A percentile compares a stretch with the other conserved stretches of the same genome.
phyloP scores from a whole-genome alignment of 345 rosid species.

The Capsella bursapastoris region DNA sequence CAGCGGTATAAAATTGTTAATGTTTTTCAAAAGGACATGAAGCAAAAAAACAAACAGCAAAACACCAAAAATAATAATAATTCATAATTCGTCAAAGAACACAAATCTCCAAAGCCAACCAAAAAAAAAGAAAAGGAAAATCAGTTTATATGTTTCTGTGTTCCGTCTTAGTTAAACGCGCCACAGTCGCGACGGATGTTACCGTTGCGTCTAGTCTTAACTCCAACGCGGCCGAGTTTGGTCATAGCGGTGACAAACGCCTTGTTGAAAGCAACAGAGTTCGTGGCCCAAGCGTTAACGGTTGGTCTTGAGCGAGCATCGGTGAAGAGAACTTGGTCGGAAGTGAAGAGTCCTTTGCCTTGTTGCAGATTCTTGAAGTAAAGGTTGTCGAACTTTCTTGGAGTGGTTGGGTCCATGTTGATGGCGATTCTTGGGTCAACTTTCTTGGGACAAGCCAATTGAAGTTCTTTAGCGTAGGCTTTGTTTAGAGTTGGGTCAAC shows the following conservation, averaged over 20 bases:
- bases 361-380: slow-evolving; percentile 73
- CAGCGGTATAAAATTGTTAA: background rate
- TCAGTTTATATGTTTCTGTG: background rate
- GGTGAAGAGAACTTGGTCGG: slow-evolving; percentile 72
- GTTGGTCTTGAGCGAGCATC: slow-evolving; percentile 63
- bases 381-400: slow-evolving; percentile 63
- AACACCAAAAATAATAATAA: background rate
- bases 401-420: slow-evolving; percentile 77
- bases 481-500: slow-evolving; percentile 73
- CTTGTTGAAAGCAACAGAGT: slow-evolving; percentile 45
- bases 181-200: slow-evolving; percentile 68
- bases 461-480: slow-evolving; percentile 60
- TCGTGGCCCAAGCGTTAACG: slow-evolving; percentile 66
- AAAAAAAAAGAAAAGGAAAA: background rate
- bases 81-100: background rate
- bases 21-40: slow-evolving; percentile 21
- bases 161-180: slow-evolving; percentile 47
- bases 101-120: slow-evolving; percentile 28
- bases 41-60: slow-evolving; percentile 31
- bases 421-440: slow-evolving; percentile 80
- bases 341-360: slow-evolving; percentile 78
- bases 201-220: slow-evolving; percentile 62
- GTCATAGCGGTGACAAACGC: slow-evolving; percentile 73
- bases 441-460: slow-evolving; percentile 63
- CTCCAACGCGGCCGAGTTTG: slow-evolving; percentile 76